Conservation (phyloP, 352 stramenopile genomes). For the Phytophthora capsici region DNA sequence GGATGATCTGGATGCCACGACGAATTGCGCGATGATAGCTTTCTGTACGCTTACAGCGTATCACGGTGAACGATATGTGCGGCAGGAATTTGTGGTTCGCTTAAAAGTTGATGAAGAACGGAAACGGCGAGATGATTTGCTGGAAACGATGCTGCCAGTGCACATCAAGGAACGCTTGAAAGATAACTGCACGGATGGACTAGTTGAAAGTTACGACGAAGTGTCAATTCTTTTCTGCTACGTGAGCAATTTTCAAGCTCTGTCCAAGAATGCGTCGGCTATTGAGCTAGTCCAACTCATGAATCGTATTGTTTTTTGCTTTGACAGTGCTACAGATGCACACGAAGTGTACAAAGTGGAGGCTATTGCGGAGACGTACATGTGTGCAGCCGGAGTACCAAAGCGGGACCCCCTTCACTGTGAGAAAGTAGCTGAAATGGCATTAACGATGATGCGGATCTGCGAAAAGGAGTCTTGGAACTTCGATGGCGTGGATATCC, state of each 20-base stretch:
- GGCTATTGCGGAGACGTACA: constrained; percentile 88
- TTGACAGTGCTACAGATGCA: constrained; percentile 78
- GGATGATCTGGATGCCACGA: constrained; percentile 57
- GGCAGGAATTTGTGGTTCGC: constrained; percentile 67
- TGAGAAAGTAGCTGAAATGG: constrained; percentile 81
- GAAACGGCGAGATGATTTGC: constrained; percentile 69
- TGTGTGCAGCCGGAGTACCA: constrained; percentile 73
- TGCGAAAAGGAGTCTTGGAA: constrained; percentile 74
- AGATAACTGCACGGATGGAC: constrained; percentile 64
- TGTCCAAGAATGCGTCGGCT: constrained; percentile 67
- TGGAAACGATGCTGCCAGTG: constrained; percentile 79
- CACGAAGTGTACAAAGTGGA: constrained; percentile 88
- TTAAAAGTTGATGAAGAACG: constrained; percentile 69
- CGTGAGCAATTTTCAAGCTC: constrained; percentile 79
- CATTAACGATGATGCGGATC: constrained; percentile 75
- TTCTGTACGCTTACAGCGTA: constrained; percentile 79
- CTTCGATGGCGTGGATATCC: constrained; percentile 75
- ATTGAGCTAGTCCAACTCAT: constrained; percentile 87
- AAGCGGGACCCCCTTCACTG: constrained; percentile 71
- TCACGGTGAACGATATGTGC: constrained; percentile 69
- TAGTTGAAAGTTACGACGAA: constrained; percentile 78
- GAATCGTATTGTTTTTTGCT: constrained; percentile 88
- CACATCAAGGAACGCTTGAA: constrained; percentile 84
- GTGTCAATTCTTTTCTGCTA: constrained; percentile 88
- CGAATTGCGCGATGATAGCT: constrained; percentile 55